Base-by-base conservation (phyloP, 805 yeast species). In the Starmerella bacillaris region DNA sequence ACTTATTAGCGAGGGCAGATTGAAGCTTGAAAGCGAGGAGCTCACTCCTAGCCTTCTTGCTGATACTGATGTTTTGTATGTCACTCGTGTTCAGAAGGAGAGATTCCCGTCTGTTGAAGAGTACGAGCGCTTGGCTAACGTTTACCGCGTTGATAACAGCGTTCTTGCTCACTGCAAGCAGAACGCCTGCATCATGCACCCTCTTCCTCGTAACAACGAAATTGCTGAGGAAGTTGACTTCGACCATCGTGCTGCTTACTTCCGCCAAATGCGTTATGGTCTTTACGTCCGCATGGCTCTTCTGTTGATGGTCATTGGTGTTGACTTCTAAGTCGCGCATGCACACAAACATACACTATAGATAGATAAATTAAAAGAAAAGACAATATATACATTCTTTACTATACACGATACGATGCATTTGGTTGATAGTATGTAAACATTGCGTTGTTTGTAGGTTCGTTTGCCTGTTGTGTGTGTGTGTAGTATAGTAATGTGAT, bases 241-340 rank as follows among this genome's bases (percentile, higher is more conserved):
- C 55, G 99, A 89, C 61, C 95, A 86, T 60, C 78, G 99, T 60
- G 96, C 98, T 46, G 96, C 98, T 40, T 89, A 89, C 66, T 89
- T 89, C 70, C 78, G 99, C 72, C 96, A 89, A 67, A 89, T 89
- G 98, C 78, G 92, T 60, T 86, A 89, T 56, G 99, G 99, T 42
- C 67, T 89, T 57, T 89, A 76, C 55, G 94, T 92, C 31, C 83
- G 99, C 69, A 89, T 89, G 99, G 98, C 99, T 8, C 65, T 89
- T 50, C 69, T 89, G 55, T 94, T 96, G 37, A 78, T 89, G 93
- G 98, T 92, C 44, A 74, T 89, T 60, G 96, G 96, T 54, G 83
- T 80, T 51, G 94, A 82, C 56, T 72, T 76, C 45, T 78, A 63
- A 40, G 8, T 26, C 9, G 24, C 9, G 9, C 11, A 12, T 22